Base-by-base conservation (phyloP, 2,329 filamentous ascomycete species). In the Akanthomyces uredinophilus region DNA sequence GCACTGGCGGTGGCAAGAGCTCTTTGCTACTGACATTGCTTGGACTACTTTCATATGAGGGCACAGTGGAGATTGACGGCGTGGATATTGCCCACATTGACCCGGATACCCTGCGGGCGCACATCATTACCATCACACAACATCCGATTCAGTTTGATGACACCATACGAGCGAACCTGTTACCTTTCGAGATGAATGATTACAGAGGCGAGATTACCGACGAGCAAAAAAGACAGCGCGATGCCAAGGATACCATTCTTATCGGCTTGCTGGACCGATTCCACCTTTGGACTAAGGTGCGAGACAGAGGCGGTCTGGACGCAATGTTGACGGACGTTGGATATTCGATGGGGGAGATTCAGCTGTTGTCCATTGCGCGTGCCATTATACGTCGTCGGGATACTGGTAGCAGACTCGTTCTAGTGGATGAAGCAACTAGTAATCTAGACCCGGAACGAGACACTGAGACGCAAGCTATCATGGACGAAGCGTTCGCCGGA, bases 81-180 rank as follows among this genome's bases (percentile, higher is more conserved):
- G 59, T 78, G 6, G 74, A 78, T 43, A 70, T 81, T 20, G 67
- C 72, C 2, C 70, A 66, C 11, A 66, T 81, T 3, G 73, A 75
- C 3, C 75, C 74, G 27, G 70, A 78, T 50, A 67, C 68, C 1
- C 69, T 81, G 18, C 77, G 80, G 41, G 69, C 71, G 1, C 69
- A 73, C 3, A 69, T 82, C 16, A 74, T 76, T 29, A 73, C 74
- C 5, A 68, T 82, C 7, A 77, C 79, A 0, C 79, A 82, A 70
- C 78, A 82, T 32, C 71, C 78, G 0, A 72, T 80, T 54, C 69
- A 78, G 5, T 69, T 81, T 13, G 72, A 73, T 2, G 78, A 75
- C 20, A 76, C 70, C 1, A 69, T 83, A 4, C 75, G 77, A 11
- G 67, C 73, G 27, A 83, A 82, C 54, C 70, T 78, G 11, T 18